Evolutionary conservation across 768 basidiomycete species (phyloP).

Genomic region (Gyrodon lividus): DNA sequence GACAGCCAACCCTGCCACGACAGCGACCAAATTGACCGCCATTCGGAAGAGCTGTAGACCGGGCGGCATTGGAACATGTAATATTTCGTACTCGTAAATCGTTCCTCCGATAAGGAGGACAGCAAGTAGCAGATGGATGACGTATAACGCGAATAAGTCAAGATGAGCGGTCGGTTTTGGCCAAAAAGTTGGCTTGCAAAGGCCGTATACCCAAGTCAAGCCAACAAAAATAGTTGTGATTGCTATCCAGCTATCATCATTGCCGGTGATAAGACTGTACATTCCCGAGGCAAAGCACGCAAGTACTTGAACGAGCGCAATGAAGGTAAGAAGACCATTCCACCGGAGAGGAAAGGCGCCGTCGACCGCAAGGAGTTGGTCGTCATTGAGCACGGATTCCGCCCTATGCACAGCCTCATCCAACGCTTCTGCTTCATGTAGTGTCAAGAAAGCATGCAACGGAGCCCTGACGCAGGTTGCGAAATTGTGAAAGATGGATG

Average conservation of each 20-base stretch:
- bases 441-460: not conserved
- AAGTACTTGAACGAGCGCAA: conserved; percentile 15
- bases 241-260: conserved; percentile 1
- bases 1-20: not conserved
- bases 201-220: conserved; percentile 23
- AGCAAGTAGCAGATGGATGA: conserved; percentile 15
- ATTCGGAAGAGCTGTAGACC: not conserved
- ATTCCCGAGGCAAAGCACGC: conserved; percentile 17
- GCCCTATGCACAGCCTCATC: not conserved
- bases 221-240: conserved; percentile 12
- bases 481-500: not conserved
- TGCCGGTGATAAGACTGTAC: conserved; percentile 2
- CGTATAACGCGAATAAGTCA: conserved; percentile 20
- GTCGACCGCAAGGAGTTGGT: not conserved
- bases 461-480: not conserved
- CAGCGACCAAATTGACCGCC: conserved; percentile 1
- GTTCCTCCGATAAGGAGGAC: conserved; percentile 12
- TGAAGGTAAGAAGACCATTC: conserved; percentile 10
- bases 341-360: conserved; percentile 8
- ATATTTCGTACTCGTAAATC: conserved; percentile 7
- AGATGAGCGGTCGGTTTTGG: conserved; percentile 18
- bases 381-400: too few species aligned
- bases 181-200: conserved; percentile 10
- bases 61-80: not conserved
- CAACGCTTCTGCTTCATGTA: conserved; percentile 4